Evolutionary conservation across 2,329 filamentous ascomycete genomes (phyloP), one percentile per base, ranked within the genome.

Genomic region (Penicillium sp.): DNA sequence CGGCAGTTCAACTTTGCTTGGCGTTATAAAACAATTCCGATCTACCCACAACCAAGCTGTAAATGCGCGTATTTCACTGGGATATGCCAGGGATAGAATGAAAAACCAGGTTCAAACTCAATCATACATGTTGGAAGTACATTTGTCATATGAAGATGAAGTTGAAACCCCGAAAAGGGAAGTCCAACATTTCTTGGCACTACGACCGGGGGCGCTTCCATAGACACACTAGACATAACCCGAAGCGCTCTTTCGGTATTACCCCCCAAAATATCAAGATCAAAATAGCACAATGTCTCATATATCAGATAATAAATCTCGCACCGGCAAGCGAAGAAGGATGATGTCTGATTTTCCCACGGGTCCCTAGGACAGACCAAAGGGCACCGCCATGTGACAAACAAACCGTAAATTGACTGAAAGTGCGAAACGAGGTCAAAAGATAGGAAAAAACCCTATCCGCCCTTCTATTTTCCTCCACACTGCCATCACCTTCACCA

Each of bases 231-330:
- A 41, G 12, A 15, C 19, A 9, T 42, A 13, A 21, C 2, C 21
- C 4, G 39, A 10, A 25, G 21, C 13, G 21, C 21, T 15, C 12
- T 17, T 17, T 23, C 21, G 8, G 1, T 2, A 23, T 4, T 8
- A 15, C 0, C 0, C 1, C 7, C 7, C 0, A 5, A 42, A 42
- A 9, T 1, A 31, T 0, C 15, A 31, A 19, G 0, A 19, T 17
- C 2, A 12, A 44, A 29, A 12, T 1, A 29, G 2, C 3, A 2
- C 33, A 17, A 3, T 15, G 15, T 17, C 2, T 17, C 17, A 12
- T 31, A 31, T 12, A 31, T 1, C 27, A 27, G 25, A 27, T 6
- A 27, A 10, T n/a, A n/a, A n/a, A n/a, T n/a, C n/a, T n/a, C n/a
- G n/a, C n/a, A n/a, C 29, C 4, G 31, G 12, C 12, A 33, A 25